A percentile compares a stretch with the other conserved stretches of the same genome.
These are phyloP conservation scores for Colletotrichum karsti DNA, from an alignment of 2,329 filamentous ascomycete genomes.

Conservation along the genomic window DNA sequence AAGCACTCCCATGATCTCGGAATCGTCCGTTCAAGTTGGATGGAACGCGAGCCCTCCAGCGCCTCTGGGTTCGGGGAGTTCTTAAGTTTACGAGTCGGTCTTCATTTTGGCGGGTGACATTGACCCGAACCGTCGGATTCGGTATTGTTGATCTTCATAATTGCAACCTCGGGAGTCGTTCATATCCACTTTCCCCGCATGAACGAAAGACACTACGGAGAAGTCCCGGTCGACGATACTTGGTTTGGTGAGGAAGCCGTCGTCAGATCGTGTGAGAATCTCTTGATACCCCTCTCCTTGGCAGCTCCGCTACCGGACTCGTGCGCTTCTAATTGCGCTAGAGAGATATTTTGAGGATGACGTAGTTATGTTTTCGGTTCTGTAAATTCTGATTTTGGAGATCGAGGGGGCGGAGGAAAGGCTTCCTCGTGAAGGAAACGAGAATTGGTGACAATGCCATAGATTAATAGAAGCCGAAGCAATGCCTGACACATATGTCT, in stretches of 20 bases:
- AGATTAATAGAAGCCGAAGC: too few species aligned
- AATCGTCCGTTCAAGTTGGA: background rate
- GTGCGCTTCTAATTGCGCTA: background rate
- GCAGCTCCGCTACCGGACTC: background rate
- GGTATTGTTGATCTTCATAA: conserved; percentile 8
- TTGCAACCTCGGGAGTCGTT: background rate
- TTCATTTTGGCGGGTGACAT: background rate
- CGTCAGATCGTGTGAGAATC: background rate
- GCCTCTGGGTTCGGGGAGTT: background rate
- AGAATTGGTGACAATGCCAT: too few species aligned
- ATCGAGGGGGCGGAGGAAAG: too few species aligned
- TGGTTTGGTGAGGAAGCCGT: conserved; percentile 12
- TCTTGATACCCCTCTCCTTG: conserved; percentile 4
- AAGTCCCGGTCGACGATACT: conserved; percentile 11
- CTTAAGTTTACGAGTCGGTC: background rate
- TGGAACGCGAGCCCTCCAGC: background rate
- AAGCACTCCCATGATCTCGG: background rate
- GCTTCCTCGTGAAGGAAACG: too few species aligned
- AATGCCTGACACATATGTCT: background rate
- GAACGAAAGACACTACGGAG: background rate
- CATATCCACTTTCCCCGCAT: conserved; percentile 24
- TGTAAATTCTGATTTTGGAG: background rate
- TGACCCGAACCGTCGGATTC: conserved; percentile 13
- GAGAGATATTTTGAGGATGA: too few species aligned
- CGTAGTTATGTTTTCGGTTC: background rate